Evolutionary conservation across 2,329 filamentous ascomycete genomes (phyloP), one percentile per base, ranked within the genome.

Genomic region (Stagonosporopsis rhizophila): DNA sequence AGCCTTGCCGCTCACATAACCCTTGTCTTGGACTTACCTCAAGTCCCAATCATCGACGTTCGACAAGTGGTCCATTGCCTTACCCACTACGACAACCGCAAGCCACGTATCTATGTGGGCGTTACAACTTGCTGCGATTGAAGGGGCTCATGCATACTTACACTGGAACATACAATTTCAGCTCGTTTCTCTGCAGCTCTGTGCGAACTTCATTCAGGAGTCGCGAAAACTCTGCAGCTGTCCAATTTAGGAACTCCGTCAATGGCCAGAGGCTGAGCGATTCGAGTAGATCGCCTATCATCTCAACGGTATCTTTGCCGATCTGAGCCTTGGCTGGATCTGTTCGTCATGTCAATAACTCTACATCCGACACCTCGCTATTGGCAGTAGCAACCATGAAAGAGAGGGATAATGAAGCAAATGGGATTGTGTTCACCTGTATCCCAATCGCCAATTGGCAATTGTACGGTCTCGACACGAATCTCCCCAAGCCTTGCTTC

Each of bases 361-460:
- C 11, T 22, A 22, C 14, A 6, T 28, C 35, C 6, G n/a, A 15
- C 17, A 12, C 1, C 12, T 20, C 15, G 9, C 25, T 8, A 2
- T 7, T 20, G n/a, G 5, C 14, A 2, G 3, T 14, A 23, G 1
- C 3, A 12, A 32, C 2, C 25, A 30, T 17, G 11, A 11, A 22
- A 23, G 3, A 22, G 28, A 23, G 19, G 28, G 41, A 14, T 6
- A 4, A 1, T 6, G 2, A 5, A 28, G 2, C 25, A 23, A 28
- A 42, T 3, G 20, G 12, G 19, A 42, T 3, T 5, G 15, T 42
- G 30, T 20, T 41, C 14, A 77, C 75, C 75, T 66, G 63, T 30
- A 40, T 67, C 56, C 76, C 76, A 78, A 23, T 52, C 68, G 19
- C 76, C 76, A 55, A 78, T 75, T 1, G 75, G 76, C 7, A 78